Conservation (phyloP, 768 basidiomycete species). For the Leccinum boreale region DNA sequence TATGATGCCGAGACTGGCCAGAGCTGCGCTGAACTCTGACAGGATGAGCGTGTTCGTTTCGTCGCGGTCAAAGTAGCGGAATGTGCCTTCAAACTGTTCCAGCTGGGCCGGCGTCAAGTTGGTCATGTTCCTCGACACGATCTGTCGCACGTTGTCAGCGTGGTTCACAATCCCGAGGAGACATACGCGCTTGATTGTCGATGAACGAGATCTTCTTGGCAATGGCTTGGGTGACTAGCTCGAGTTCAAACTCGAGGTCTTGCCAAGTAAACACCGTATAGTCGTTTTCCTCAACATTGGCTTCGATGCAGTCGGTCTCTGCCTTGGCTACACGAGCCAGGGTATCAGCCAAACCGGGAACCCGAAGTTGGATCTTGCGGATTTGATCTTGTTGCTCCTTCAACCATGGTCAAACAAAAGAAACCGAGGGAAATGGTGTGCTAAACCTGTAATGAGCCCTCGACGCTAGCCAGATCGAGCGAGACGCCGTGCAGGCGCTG, state of each 20-base stretch:
- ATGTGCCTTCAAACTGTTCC: slow-evolving; percentile 95
- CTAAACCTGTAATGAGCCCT: slow-evolving; percentile 71
- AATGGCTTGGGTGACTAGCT: slow-evolving; percentile 75
- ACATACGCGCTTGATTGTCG: slow-evolving; percentile 79
- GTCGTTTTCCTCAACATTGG: slow-evolving; percentile 97
- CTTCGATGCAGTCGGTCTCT: slow-evolving; percentile 74
- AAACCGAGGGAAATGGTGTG: slow-evolving; percentile 1
- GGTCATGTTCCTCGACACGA: slow-evolving; percentile 90
- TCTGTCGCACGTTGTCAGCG: slow-evolving; percentile 43
- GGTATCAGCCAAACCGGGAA: slow-evolving; percentile 61
- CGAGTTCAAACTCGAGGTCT: slow-evolving; percentile 88
- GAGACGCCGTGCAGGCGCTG: slow-evolving; percentile 63
- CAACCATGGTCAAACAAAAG: slow-evolving; percentile 5
- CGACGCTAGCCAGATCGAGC: slow-evolving; percentile 66
- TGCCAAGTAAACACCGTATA: slow-evolving; percentile 87
- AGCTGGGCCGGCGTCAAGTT: slow-evolving; percentile 94
- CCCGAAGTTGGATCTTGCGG: slow-evolving; percentile 57
- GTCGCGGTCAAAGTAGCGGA: slow-evolving; percentile 96
- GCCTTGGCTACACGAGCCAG: slow-evolving; percentile 55
- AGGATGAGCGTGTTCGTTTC: slow-evolving; percentile 83
- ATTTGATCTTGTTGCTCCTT: slow-evolving; percentile 76
- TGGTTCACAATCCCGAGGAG: not conserved
- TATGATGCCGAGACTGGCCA: slow-evolving; percentile 91
- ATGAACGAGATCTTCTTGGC: slow-evolving; percentile 92
- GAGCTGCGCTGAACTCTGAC: slow-evolving; percentile 88